Base-by-base conservation (phyloP, 1,284 basidiomycete genomes). In the Thecaphora frezii region DNA sequence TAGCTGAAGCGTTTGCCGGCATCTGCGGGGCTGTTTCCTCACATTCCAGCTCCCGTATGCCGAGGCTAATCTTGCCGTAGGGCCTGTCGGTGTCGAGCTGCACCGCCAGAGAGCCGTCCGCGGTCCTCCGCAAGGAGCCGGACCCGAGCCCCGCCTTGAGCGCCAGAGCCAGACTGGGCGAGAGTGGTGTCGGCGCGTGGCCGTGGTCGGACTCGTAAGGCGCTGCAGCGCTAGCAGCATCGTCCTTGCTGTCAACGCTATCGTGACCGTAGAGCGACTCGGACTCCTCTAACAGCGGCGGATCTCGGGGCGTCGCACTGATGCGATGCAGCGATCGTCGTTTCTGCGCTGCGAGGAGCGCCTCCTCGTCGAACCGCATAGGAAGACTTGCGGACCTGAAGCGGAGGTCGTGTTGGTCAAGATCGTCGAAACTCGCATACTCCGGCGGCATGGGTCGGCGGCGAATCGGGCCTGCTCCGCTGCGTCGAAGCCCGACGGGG, bases 241-340 rank as follows among this genome's bases (percentile, higher is more conserved):
- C 19, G 24, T 25, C 13, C 28, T 36, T 33, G 5, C 44, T 47
- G 10, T 46, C 43, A 4, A 38, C 19, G 33, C 49, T 54, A 16
- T 42, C 41, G 26, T 51, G 43, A 13, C 42, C 46, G 14, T 28
- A 18, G 25, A 50, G 16, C 14, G 46, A 46, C 38, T 53, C 51
- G 10, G 53, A 33, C 25, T 55, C 53, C 28, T 55, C 53, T 2
- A 48, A 22, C 13, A 55, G 44, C 14, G 53, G 53, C 19, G 53
- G 48, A 40, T 55, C 38, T 38, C 53, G 43, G 2, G 53, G 53
- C n/a, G 48, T 46, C 16, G 53, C 48, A 14, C 53, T 50, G 39
- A 55, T 44, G 14, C 53, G 53, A 43, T 46, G 48, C 8, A 37
- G 44, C 13, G 47, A 49, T n/a, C 39, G 39, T 21, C 39, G 39